Evolutionary conservation across 176 grass and related monocot genomes (phyloP).

Genomic region (Oryza punctata): DNA sequence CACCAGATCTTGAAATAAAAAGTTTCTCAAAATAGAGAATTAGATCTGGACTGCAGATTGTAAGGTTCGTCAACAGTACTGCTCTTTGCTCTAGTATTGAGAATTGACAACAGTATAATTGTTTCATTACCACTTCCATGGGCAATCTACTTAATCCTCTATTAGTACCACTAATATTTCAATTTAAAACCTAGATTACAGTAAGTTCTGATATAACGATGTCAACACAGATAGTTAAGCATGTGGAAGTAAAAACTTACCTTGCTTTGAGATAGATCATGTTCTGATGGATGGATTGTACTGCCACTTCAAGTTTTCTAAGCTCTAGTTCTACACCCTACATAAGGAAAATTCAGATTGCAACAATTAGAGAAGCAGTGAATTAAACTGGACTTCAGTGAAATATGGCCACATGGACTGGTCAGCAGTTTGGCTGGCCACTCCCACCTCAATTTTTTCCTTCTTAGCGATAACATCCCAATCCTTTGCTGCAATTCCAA

Average conservation of each 20-base stretch:
- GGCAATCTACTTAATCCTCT: neutral
- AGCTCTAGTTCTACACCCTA: slow-evolving; percentile 87
- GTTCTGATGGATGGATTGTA: slow-evolving; percentile 78
- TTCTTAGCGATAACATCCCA: slow-evolving; percentile 92
- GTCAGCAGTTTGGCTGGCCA: neutral
- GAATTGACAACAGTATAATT: neutral
- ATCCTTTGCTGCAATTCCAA: slow-evolving; percentile 85
- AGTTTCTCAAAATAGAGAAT: neutral
- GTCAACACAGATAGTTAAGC: neutral
- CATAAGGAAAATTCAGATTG: slow-evolving; percentile 14
- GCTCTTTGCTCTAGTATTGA: neutral
- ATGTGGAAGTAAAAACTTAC: slow-evolving; percentile 31
- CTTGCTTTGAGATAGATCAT: slow-evolving; percentile 77
- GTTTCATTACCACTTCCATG: neutral
- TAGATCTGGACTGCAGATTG: neutral
- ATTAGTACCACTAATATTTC: neutral
- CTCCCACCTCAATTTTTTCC: slow-evolving; percentile 84
- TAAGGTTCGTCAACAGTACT: neutral
- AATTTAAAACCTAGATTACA: neutral
- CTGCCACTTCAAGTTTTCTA: slow-evolving; percentile 73
- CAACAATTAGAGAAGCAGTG: slow-evolving; percentile 25
- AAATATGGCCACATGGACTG: neutral
- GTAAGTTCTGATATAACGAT: neutral
- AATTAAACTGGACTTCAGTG: slow-evolving; percentile 17
- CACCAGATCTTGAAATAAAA: neutral